Evolutionary conservation across 495 filamentous ascomycete species (phyloP).

Genomic region (Podospora fimiseda): DNA sequence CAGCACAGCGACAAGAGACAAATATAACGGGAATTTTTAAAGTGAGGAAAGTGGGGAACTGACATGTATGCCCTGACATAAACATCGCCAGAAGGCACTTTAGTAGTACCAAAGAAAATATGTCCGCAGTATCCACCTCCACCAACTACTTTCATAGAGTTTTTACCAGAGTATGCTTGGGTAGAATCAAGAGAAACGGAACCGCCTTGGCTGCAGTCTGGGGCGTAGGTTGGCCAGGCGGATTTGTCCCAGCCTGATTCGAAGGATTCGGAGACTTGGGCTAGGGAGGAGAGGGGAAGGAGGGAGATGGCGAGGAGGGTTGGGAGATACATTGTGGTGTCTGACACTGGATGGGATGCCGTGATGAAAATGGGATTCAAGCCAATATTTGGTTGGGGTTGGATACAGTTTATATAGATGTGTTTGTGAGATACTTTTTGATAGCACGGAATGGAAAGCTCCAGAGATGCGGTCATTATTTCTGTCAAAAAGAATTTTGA

Average conservation of each 20-base stretch:
- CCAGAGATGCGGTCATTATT: too few species aligned
- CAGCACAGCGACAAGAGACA: too few species aligned
- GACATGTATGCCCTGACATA: conserved; percentile 50
- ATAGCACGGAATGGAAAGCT: too few species aligned
- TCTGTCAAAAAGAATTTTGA: not conserved
- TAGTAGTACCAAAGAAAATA: conserved; percentile 52
- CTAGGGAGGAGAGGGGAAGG: conserved; percentile 40
- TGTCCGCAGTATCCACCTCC: conserved; percentile 53
- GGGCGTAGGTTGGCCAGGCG: conserved; percentile 50
- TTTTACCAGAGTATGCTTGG: conserved; percentile 48
- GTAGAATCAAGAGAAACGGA: conserved; percentile 46
- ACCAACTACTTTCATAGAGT: conserved; percentile 48
- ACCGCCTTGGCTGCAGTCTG: conserved; percentile 53
- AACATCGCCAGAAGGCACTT: conserved; percentile 48
- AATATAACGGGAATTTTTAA: not conserved
- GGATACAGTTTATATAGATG: too few species aligned
- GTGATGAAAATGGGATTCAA: too few species aligned
- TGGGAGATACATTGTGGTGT: too few species aligned
- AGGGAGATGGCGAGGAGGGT: conserved; percentile 23
- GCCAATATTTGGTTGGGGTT: too few species aligned
- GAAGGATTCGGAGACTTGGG: conserved; percentile 47
- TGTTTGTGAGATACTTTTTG: too few species aligned
- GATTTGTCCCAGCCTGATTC: conserved; percentile 48
- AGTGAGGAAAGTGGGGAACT: conserved; percentile 19
- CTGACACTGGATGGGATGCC: too few species aligned